These are phyloP conservation scores for Zoysia matrella DNA, from an alignment of 202 grass and related monocot genomes.

Conservation along the genomic window DNA sequence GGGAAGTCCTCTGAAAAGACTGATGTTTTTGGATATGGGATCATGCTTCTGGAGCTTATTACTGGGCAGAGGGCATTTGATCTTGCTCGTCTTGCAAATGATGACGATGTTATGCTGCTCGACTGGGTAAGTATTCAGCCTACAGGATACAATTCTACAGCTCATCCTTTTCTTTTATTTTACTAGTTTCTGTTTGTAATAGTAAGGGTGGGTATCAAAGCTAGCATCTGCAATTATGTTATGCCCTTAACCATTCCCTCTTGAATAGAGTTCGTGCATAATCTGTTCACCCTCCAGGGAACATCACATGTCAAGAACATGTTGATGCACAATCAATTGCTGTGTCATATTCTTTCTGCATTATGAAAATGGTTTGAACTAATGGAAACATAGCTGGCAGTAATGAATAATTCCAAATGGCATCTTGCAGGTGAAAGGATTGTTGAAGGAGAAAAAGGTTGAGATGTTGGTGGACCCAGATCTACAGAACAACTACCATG, in stretches of 20 bases:
- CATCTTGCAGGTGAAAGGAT: slow-evolving; percentile 65
- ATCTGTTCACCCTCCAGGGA: slow-evolving; percentile 39
- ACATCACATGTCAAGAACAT: slow-evolving; percentile 47
- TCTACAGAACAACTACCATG: slow-evolving; percentile 59
- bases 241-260: slow-evolving; percentile 19
- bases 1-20: slow-evolving; percentile 88
- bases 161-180: slow-evolving; percentile 3
- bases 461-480: slow-evolving; percentile 82
- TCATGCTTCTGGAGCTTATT: slow-evolving; percentile 91
- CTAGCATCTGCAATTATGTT: slow-evolving; percentile 29
- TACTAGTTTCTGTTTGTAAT: slow-evolving; percentile 2
- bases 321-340: slow-evolving; percentile 37
- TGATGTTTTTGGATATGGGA: slow-evolving; percentile 91
- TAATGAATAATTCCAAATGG: slow-evolving; percentile 22
- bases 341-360: slow-evolving; percentile 30
- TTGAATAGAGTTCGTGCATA: slow-evolving; percentile 31
- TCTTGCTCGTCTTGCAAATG: slow-evolving; percentile 76
- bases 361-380: slow-evolving; percentile 14
- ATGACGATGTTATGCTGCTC: slow-evolving; percentile 87
- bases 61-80: slow-evolving; percentile 88
- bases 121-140: slow-evolving; percentile 70
- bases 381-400: slow-evolving; percentile 30
- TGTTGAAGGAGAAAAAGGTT: slow-evolving; percentile 69
- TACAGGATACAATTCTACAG: slow-evolving; percentile 9
- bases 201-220: slow-evolving; percentile 12